phyloP scores from a whole-genome alignment of 257 asterid species.

The Henckelia pumila region DNA sequence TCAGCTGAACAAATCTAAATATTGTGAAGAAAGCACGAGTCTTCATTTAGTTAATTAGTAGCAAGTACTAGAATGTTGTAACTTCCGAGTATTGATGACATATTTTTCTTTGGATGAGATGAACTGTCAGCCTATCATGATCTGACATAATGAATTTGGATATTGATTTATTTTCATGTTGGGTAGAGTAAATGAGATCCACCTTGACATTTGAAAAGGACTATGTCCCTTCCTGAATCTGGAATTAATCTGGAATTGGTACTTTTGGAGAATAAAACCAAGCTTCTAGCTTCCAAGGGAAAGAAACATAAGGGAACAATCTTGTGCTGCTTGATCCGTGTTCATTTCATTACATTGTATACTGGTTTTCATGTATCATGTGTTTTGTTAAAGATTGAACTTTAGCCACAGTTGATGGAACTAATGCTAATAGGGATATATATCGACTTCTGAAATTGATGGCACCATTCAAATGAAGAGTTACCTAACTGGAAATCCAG shows the following conservation, averaged over 20 bases:
- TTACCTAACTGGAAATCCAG: constrained; percentile 95
- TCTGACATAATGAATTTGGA: background rate
- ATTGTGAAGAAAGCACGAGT: constrained; percentile 10
- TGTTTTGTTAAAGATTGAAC: constrained; percentile 6
- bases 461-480: constrained; percentile 99
- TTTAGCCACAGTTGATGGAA: constrained; percentile 12
- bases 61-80: background rate
- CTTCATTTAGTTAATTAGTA: constrained; percentile 4
- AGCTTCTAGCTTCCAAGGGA: constrained; percentile 13
- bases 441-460: constrained; percentile 97
- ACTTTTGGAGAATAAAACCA: background rate
- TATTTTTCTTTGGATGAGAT: constrained; percentile 7
- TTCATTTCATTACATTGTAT: constrained; percentile 4
- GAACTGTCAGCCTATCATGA: constrained; percentile 6
- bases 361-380: constrained; percentile 2
- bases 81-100: background rate
- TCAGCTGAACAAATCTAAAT: constrained; percentile 11
- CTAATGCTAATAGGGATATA: constrained; percentile 57
- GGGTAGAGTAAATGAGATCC: background rate
- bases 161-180: background rate
- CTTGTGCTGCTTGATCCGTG: constrained; percentile 15
- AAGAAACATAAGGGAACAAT: constrained; percentile 18
- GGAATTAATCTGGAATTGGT: background rate
- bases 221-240: background rate
- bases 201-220: constrained; percentile 4